These are phyloP conservation scores for Lachnellula suecica DNA, from an alignment of 2,329 filamentous ascomycete genomes.

Conservation along the genomic window DNA sequence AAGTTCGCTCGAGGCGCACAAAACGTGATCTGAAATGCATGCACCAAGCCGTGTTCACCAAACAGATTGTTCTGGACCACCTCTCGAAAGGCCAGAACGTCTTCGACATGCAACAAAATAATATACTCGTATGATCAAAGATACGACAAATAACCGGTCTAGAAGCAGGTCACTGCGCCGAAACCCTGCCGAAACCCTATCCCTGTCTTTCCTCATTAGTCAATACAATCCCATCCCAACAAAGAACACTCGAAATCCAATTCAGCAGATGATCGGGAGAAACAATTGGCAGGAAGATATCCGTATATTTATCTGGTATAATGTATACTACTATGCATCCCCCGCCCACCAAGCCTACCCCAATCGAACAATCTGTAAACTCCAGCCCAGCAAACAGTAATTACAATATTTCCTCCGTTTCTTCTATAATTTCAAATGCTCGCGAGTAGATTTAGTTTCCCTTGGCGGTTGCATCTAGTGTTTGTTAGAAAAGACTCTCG, in stretches of 20 bases:
- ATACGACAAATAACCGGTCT: too few species aligned
- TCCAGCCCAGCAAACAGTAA: slow-evolving; percentile 5
- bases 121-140: too few species aligned
- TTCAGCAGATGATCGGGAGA: background rate
- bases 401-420: background rate
- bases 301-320: background rate
- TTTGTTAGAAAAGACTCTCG: background rate
- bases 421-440: background rate
- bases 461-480: background rate
- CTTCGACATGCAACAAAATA: background rate
- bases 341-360: background rate
- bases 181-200: too few species aligned
- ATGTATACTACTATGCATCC: background rate
- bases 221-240: background rate
- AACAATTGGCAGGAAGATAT: background rate
- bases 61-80: too few species aligned
- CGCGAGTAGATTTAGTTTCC: background rate
- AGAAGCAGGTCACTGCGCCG: too few species aligned
- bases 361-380: slow-evolving; percentile 11
- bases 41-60: background rate
- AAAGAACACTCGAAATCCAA: background rate
- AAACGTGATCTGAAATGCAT: too few species aligned
- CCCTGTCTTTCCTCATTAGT: background rate
- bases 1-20: too few species aligned
- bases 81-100: too few species aligned